Conservation (phyloP, 148 eudicot species). For the Chenopodium album region DNA sequence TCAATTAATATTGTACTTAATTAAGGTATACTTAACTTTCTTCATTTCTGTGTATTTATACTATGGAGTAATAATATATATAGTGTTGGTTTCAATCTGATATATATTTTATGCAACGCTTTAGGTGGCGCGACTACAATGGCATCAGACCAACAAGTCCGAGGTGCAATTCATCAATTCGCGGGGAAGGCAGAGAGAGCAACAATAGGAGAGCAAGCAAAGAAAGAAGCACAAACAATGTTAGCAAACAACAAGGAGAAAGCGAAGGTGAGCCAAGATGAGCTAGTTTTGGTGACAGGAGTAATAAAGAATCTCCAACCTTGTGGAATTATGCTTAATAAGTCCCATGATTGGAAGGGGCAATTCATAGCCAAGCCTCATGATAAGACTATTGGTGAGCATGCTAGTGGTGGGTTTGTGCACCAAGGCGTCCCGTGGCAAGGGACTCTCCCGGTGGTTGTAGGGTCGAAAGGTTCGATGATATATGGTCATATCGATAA, state of each 20-base stretch:
- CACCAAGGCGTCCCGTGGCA: neutral
- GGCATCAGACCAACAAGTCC: constrained; percentile 5
- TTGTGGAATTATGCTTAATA: constrained; percentile 5
- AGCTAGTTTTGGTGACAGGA: neutral
- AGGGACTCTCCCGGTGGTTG: neutral
- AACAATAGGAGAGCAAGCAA: neutral
- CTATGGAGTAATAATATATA: no score
- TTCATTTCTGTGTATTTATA: no score
- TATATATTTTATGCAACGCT: neutral
- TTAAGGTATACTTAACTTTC: neutral
- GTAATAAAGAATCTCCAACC: neutral
- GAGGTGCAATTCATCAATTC: neutral
- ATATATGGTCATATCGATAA: neutral
- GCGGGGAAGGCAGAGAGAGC: neutral
- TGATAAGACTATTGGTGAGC: neutral
- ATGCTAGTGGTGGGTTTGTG: neutral
- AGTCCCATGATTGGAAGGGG: neutral
- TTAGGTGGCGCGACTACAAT: neutral
- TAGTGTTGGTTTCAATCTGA: no score
- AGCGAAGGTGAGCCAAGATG: neutral
- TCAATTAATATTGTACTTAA: neutral
- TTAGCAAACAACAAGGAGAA: neutral
- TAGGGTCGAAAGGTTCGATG: neutral
- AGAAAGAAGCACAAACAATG: neutral
- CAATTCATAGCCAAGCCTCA: neutral